Percentiles rank a stretch among this genome's conserved stretches.
Evolutionary conservation across 805 yeast genomes (phyloP).

Genomic region (Starmerella apicola): DNA sequence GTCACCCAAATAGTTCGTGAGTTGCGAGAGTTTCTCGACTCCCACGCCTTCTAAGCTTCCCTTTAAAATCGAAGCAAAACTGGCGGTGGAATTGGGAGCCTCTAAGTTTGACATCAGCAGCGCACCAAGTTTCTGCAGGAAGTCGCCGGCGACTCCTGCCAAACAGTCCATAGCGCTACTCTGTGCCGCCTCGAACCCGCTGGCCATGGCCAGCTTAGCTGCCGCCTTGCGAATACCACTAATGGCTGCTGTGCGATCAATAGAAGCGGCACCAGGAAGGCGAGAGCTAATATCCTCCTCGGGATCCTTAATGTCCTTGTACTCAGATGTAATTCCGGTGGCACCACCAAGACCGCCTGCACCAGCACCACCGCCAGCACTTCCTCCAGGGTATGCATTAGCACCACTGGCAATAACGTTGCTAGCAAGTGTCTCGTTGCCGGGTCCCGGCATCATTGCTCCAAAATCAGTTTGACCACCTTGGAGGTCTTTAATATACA

Average conservation of each 20-base stretch:
- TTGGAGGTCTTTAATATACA: constrained; percentile 82
- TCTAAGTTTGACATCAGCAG: constrained; percentile 63
- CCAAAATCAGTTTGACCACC: constrained; percentile 21
- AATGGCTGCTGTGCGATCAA: constrained; percentile 48
- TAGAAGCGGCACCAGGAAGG: constrained; percentile 53
- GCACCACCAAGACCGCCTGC: neutral
- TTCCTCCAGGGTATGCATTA: neutral
- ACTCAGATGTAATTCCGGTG: constrained; percentile 7
- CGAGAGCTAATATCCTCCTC: constrained; percentile 81
- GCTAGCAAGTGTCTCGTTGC: neutral
- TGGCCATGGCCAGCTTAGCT: constrained; percentile 74
- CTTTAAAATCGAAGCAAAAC: constrained; percentile 39
- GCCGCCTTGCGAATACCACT: constrained; percentile 56
- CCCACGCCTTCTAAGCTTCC: constrained; percentile 77
- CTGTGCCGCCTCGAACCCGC: constrained; percentile 80
- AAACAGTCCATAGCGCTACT: constrained; percentile 64
- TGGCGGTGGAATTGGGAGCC: constrained; percentile 30
- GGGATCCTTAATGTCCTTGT: constrained; percentile 37
- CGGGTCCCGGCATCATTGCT: too few species aligned
- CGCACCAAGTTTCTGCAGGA: constrained; percentile 58
- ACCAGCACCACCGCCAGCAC: neutral
- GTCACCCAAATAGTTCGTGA: constrained; percentile 63
- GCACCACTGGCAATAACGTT: neutral
- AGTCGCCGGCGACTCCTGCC: constrained; percentile 73
- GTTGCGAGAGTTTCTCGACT: constrained; percentile 50